Conservation (phyloP, 768 basidiomycete species). For the Xerocomus potaroensis region DNA sequence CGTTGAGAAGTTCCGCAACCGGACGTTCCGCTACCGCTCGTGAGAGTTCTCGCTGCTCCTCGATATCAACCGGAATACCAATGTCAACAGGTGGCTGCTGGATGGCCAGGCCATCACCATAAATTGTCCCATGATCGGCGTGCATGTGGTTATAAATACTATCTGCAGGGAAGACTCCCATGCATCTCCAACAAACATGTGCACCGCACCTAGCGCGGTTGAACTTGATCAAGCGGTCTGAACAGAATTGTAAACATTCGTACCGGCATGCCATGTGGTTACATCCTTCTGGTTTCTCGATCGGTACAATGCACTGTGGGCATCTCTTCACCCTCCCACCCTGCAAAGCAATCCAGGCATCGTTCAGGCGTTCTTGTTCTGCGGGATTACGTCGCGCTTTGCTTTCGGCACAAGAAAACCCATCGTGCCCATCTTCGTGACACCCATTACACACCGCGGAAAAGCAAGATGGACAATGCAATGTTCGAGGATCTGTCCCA, state of each 20-base stretch:
- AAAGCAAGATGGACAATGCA: conserved; percentile 70
- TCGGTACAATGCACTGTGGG: conserved; percentile 61
- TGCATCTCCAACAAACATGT: conserved; percentile 73
- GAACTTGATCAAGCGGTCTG: no score
- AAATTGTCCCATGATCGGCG: conserved; percentile 28
- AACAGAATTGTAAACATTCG: neutral
- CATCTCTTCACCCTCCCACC: conserved; percentile 61
- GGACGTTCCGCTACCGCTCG: conserved; percentile 11
- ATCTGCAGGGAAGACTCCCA: conserved; percentile 34
- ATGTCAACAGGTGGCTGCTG: conserved; percentile 7
- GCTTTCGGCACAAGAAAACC: conserved; percentile 50
- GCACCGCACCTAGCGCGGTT: conserved; percentile 51
- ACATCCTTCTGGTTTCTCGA: conserved; percentile 70
- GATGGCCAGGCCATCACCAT: conserved; percentile 11
- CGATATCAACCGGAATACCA: conserved; percentile 15
- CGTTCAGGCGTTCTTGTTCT: conserved; percentile 50
- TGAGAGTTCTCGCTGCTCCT: conserved; percentile 19
- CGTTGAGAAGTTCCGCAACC: neutral
- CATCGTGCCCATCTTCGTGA: conserved; percentile 58
- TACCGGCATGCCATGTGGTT: conserved; percentile 70
- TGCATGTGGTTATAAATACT: conserved; percentile 40
- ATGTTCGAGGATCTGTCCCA: conserved; percentile 31
- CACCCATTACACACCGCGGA: conserved; percentile 62
- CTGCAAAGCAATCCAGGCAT: conserved; percentile 54
- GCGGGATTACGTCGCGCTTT: conserved; percentile 31